Conservation (phyloP, 768 basidiomycete species). For the Mycena pura region DNA sequence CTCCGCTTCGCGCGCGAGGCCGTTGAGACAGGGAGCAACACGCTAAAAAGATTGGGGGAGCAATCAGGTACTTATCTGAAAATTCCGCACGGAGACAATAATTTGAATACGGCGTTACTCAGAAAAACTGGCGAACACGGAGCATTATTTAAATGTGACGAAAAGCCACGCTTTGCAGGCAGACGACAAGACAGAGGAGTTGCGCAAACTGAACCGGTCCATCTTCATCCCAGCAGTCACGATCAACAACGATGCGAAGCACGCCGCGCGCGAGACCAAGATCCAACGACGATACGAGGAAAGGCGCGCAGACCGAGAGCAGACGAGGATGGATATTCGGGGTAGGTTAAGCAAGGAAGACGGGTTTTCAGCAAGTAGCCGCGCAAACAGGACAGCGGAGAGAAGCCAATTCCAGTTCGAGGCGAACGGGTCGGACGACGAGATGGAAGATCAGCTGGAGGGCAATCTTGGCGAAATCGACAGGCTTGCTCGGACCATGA, state of each 20-base stretch:
- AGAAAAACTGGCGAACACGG: conserved; percentile 76
- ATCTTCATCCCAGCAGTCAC: conserved; percentile 79
- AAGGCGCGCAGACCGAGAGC: conserved; percentile 68
- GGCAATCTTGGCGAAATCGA: conserved; percentile 73
- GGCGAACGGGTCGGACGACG: conserved; percentile 72
- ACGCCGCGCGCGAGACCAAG: conserved; percentile 70
- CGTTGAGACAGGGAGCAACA: conserved; percentile 77
- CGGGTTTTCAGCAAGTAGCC: not conserved
- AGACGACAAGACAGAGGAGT: conserved; percentile 76
- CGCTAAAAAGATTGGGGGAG: conserved; percentile 67
- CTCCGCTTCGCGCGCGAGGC: conserved; percentile 77
- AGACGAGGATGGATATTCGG: conserved; percentile 64
- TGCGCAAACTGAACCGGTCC: conserved; percentile 77
- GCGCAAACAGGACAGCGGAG: conserved; percentile 39
- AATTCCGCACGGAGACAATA: too few species aligned
- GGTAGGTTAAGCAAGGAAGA: conserved; percentile 25
- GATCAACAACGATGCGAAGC: conserved; percentile 78
- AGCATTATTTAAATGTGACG: conserved; percentile 77
- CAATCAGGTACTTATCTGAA: conserved; percentile 66
- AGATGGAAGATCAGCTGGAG: conserved; percentile 78
- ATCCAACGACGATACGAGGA: conserved; percentile 71
- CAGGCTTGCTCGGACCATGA: conserved; percentile 62
- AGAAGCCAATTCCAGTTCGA: conserved; percentile 77
- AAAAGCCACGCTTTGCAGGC: conserved; percentile 74
- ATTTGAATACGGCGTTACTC: not conserved